Base-by-base conservation (phyloP, 2,329 filamentous ascomycete species). In the Fusarium palustre region DNA sequence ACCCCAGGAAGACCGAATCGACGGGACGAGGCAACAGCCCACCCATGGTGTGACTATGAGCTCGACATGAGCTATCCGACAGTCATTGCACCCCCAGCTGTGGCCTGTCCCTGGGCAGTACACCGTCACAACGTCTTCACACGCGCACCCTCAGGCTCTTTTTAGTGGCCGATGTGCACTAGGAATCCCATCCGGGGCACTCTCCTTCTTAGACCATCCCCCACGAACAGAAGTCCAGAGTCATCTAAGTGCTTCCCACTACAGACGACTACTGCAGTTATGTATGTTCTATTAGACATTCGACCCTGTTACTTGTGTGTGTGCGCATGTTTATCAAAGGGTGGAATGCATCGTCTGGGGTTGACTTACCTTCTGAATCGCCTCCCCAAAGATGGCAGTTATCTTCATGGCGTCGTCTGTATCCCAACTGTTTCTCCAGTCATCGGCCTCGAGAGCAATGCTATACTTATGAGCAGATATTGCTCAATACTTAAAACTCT, bases 21-120 rank as follows among this genome's bases (percentile, higher is more conserved):
- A 72, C 61, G 70, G 72, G 65, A 75, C 69, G 65, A 62, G 68
- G 49, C 57, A 75, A 74, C 71, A 73, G 71, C 72, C 70, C 72
- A 75, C 63, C 58, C 55, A 66, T 75, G 73, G 73, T 75, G 73
- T 73, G 73, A 75, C 69, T 61, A 68, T 71, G 68, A 72, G 66
- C 69, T 64, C 50, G 56, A 64, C 42, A 66, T 70, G 68, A 70
- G 71, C 70, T 73, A 56, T 34, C 38, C 54, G 70, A 72, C 61
- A 69, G 62, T 68, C 55, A 55, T 59, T 62, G 50, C 61, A 60
- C 47, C 67, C 48, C 69, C 49, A 56, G 55, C 52, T 69, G 64
- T 74, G 70, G 70, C 58, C 68, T 72, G 70, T 74, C 72, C 41
- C 47, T 33, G 60, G 62, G 64, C 64, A 62, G 47, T 57, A 60